Conservation (phyloP, 108 stramenopile species). For the Nannochloropsis salina region DNA sequence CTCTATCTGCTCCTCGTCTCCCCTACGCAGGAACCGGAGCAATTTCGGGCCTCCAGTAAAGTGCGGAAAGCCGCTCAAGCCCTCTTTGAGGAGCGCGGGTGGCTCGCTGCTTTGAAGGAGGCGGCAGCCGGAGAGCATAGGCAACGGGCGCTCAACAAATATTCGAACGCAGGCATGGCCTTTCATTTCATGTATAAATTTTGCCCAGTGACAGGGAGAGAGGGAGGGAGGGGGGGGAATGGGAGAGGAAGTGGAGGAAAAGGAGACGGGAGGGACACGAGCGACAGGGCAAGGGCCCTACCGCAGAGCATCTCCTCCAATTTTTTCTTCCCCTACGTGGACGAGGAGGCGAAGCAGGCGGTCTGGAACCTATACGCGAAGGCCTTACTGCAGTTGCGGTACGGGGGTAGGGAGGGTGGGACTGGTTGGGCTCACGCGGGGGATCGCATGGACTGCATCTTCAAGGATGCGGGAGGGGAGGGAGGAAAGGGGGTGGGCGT, state of each 20-base stretch:
- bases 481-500: neutral
- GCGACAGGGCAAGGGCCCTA: conserved; percentile 16
- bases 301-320: conserved; percentile 33
- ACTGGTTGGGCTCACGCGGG: neutral
- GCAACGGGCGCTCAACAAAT: conserved; percentile 20
- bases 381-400: conserved; percentile 29
- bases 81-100: conserved; percentile 14
- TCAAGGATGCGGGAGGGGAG: neutral
- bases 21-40: conserved; percentile 31
- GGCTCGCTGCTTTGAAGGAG: conserved; percentile 21
- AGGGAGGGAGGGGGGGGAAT: neutral
- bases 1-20: conserved; percentile 31
- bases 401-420: conserved; percentile 22
- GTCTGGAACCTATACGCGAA: conserved; percentile 31
- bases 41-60: conserved; percentile 30
- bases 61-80: conserved; percentile 20
- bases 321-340: conserved; percentile 14
- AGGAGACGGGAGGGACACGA: neutral
- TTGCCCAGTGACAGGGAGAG: neutral
- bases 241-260: neutral
- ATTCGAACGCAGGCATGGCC: conserved; percentile 25
- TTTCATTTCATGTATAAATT: conserved; percentile 39
- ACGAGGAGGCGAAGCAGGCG: conserved; percentile 23
- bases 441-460: neutral
- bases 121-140: conserved; percentile 23